Conservation (phyloP, 106 monocot genomes). For the Gastrodia elata region DNA sequence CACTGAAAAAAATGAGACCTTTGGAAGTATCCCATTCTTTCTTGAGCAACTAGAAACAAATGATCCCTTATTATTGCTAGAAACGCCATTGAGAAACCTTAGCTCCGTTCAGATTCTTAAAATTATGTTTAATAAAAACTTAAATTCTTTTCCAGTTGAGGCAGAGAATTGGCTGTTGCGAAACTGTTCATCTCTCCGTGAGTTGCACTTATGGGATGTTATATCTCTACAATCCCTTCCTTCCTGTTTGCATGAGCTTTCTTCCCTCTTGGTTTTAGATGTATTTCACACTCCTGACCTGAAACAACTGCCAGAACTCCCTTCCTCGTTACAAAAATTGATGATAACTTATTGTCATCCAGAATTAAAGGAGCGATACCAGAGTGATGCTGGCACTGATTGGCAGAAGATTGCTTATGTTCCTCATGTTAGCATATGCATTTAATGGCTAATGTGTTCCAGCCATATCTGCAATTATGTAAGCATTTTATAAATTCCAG, state of each 20-base stretch:
- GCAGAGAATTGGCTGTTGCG: slow-evolving; percentile 6
- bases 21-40: background rate
- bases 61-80: slow-evolving; percentile 5
- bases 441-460: background rate
- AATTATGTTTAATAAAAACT: background rate
- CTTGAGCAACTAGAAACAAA: slow-evolving; percentile 7
- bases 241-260: slow-evolving; percentile 4
- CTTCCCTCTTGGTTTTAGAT: slow-evolving; percentile 5
- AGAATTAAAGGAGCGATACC: slow-evolving; percentile 4
- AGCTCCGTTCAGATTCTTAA: background rate
- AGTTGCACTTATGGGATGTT: slow-evolving; percentile 8
- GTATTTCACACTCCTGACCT: slow-evolving; percentile 5
- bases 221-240: slow-evolving; percentile 1
- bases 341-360: slow-evolving; percentile 9
- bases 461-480: background rate
- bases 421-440: background rate
- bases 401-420: slow-evolving; percentile 7
- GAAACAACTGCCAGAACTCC: background rate
- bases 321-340: slow-evolving; percentile 9
- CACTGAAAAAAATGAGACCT: background rate
- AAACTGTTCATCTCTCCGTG: slow-evolving; percentile 5
- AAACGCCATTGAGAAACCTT: slow-evolving; percentile 4
- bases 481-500: background rate
- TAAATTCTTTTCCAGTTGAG: background rate
- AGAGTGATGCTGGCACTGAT: slow-evolving; percentile 7